Evolutionary conservation across 768 basidiomycete genomes (phyloP).

Genomic region (Lanmaoa rubissima): DNA sequence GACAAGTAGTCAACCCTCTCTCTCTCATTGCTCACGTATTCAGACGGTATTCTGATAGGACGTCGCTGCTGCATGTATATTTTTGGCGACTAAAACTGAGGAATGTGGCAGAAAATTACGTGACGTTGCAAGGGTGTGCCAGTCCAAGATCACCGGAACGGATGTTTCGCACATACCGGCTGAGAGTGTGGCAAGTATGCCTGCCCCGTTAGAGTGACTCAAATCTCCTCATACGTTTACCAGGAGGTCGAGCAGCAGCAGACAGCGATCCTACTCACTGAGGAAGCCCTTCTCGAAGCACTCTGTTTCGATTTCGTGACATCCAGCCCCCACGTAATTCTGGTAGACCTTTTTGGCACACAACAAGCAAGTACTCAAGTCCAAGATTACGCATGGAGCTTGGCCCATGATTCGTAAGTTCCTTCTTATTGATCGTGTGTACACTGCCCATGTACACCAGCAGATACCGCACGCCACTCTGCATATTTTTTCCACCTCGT

Average conservation of each 20-base stretch:
- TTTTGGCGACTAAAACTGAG: slow-evolving; percentile 89
- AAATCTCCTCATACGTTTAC: neutral
- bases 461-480: slow-evolving; percentile 80
- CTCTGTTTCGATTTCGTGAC: slow-evolving; percentile 85
- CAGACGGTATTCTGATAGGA: slow-evolving; percentile 45
- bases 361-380: slow-evolving; percentile 45
- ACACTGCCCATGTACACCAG: slow-evolving; percentile 6
- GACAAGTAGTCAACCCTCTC: slow-evolving; percentile 41
- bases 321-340: slow-evolving; percentile 70
- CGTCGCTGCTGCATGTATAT: slow-evolving; percentile 82
- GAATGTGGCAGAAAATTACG: slow-evolving; percentile 83
- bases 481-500: slow-evolving; percentile 64
- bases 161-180: slow-evolving; percentile 56
- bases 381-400: slow-evolving; percentile 81
- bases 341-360: slow-evolving; percentile 70
- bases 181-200: slow-evolving; percentile 59
- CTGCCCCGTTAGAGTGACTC: neutral
- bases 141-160: slow-evolving; percentile 59
- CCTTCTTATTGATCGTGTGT: neutral
- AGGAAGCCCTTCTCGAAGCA: slow-evolving; percentile 77
- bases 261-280: slow-evolving; percentile 64
- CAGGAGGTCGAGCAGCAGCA: slow-evolving; percentile 79
- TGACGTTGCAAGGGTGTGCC: slow-evolving; percentile 77
- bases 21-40: slow-evolving; percentile 5
- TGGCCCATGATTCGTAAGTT: slow-evolving; percentile 83